Base-by-base conservation (phyloP, 257 asterid species). In the Scutellaria minor region DNA sequence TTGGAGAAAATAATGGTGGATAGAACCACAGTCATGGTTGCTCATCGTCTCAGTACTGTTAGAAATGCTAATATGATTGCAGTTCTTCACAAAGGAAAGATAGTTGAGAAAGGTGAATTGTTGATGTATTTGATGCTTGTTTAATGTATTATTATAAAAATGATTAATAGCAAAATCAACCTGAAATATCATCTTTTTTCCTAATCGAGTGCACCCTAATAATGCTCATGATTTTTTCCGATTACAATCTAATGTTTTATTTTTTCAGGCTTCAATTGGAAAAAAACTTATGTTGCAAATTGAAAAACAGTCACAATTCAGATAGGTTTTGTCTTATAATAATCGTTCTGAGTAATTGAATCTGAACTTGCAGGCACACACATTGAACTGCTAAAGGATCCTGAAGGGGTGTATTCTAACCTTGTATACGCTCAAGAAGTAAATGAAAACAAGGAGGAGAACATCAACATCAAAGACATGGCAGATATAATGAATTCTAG, bases 1-100 rank as follows among this genome's bases (percentile, higher is more conserved):
- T 53, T 87, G 50, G 90, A 84, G 27, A 84, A 74, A 46, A 58
- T 84, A 46, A 82, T 78, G 89, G 75, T 51, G 10, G 75, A 71
- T 51, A 77, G 91, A 78, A 82, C 91, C 3, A 86, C 89, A 18
- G 70, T 86, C 8, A 62, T 86, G 5, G 91, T 84, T 68, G 89
- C 91, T 1, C 87, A 86, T 80, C 89, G 89, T 41, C 58, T 86
- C 65, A 84, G 81, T 63, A 86, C 91, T 0, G 54, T 84, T 10
- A 78, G 80, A 47, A 82, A 80, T 68, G 91, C 87, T 50, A 68
- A 80, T 68, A 80, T 64, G 78, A 82, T 84, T 40, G 89, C 82
- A 3, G 87, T 86, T 60, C 61, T 82, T 58, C 87, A 80, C 67
- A 78, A 58, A 63, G 91, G 91, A 67, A 68, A 65, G 60, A 42